Evolutionary conservation across 73 alveolate species (phyloP), one percentile per base, ranked within the genome.

Genomic region (Blepharisma japonicum): DNA sequence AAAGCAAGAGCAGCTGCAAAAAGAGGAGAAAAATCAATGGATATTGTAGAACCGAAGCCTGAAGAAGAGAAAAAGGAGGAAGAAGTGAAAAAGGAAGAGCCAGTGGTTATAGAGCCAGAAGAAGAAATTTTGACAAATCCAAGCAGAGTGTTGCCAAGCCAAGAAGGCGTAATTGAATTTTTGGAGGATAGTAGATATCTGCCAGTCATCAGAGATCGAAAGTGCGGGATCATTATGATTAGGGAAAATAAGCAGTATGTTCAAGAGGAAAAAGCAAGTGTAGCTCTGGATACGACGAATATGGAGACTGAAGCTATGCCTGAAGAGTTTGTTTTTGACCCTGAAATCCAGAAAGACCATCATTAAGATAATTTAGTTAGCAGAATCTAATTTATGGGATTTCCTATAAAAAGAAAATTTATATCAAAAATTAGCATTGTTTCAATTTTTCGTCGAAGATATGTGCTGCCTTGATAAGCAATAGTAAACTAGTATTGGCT

Each of bases 101-200:
- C 80, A 71, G 89, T 81, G 49, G 82, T 87, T 82, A 82, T 84
- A 68, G 95, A 87, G 55, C 77, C 77, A 54, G 78, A 88, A 48
- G 95, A 92, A 70, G 92, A 84, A 21, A 98, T 94, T 55, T 97
- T 96, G 6, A 86, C 66, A 11, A 96, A 96, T 68, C 98, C 99
- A 55, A 81, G 90, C 25, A 89, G 98, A 84, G 94, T 96, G 50
- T 85, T 96, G 68, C 94, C 95, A 49, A 90, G 83, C 53, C 94
- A 96, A 86, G 96, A 83, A 77, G 83, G 87, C 79, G 72, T 83
- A 47, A 93, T 96, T 42, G 55, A 55, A 14, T 93, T 89, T 66
- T 56, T 84, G 46, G 87, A 55, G 0, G 92, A 88, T 79, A 77
- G 83, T 71, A 88, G 94, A 79, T 95, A 79, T 85, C 80, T 76